phyloP scores from a whole-genome alignment of 768 basidiomycete genomes.

The Trametes cubensis region DNA sequence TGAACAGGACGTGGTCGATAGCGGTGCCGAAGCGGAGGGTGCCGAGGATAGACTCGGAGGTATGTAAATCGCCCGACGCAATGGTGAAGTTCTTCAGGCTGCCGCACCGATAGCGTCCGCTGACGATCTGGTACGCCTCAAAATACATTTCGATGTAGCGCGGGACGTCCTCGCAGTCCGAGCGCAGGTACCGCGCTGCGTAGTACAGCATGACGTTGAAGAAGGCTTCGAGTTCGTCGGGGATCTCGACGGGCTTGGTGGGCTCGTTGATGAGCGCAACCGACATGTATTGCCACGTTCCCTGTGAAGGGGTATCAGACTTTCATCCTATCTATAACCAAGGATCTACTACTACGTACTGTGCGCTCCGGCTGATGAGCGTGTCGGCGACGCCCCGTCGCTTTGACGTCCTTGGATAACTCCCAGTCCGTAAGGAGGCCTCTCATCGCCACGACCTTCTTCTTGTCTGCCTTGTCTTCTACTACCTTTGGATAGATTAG shows the following conservation, averaged over 20 bases:
- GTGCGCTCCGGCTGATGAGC: background rate
- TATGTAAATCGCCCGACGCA: background rate
- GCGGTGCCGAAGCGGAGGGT: background rate
- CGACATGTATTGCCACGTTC: background rate
- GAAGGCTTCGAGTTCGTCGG: background rate
- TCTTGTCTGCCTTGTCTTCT: background rate
- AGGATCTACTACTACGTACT: background rate
- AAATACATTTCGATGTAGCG: background rate
- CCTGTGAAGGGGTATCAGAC: background rate
- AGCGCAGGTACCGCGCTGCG: background rate
- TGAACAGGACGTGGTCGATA: background rate
- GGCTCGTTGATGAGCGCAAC: background rate
- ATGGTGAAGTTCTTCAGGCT: background rate
- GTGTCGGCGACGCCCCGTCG: background rate
- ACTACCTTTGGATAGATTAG: background rate
- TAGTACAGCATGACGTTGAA: background rate
- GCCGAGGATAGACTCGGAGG: background rate
- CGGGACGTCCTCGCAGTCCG: background rate
- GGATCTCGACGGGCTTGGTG: background rate
- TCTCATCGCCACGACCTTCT: background rate
- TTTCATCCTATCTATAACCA: background rate
- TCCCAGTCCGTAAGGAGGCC: background rate
- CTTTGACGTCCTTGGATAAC: background rate
- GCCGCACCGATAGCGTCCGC: background rate
- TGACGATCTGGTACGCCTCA: background rate